Conservation (phyloP, 306 rosid genomes). For the Amphicarpaea edgeworthii region DNA sequence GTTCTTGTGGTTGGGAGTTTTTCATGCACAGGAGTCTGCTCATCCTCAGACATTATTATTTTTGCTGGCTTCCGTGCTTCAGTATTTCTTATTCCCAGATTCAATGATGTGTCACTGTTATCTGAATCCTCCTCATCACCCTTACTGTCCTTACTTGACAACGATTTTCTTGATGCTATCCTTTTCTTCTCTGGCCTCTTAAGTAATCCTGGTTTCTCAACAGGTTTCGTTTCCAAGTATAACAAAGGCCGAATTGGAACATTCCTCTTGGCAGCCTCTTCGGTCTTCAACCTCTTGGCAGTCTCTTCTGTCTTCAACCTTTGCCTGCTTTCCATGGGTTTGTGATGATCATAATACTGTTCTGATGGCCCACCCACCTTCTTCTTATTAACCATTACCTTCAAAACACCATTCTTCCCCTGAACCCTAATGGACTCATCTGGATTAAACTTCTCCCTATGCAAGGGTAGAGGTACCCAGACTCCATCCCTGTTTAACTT, state of each 20-base stretch:
- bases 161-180: slow-evolving; percentile 52
- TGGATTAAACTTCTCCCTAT: slow-evolving; percentile 65
- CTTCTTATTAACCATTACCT: slow-evolving; percentile 78
- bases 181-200: slow-evolving; percentile 56
- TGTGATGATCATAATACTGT: slow-evolving; percentile 49
- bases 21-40: slow-evolving; percentile 62
- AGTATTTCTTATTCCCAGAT: slow-evolving; percentile 51
- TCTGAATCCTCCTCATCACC: slow-evolving; percentile 59
- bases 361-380: slow-evolving; percentile 52
- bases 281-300: slow-evolving; percentile 54
- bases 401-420: slow-evolving; percentile 91
- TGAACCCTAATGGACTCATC: slow-evolving; percentile 82
- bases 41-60: slow-evolving; percentile 56
- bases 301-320: slow-evolving; percentile 54
- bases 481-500: slow-evolving; percentile 56
- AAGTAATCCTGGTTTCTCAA: slow-evolving; percentile 51
- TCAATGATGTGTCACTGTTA: slow-evolving; percentile 65
- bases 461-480: slow-evolving; percentile 42
- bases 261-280: slow-evolving; percentile 54
- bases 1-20: slow-evolving; percentile 47
- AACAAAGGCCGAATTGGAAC: slow-evolving; percentile 46
- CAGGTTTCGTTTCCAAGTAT: slow-evolving; percentile 49
- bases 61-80: slow-evolving; percentile 55
- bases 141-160: slow-evolving; percentile 62
- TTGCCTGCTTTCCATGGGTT: slow-evolving; percentile 58